These are phyloP conservation scores for Rhypophila decipiens DNA, from an alignment of 495 filamentous ascomycete genomes.

Conservation along the genomic window DNA sequence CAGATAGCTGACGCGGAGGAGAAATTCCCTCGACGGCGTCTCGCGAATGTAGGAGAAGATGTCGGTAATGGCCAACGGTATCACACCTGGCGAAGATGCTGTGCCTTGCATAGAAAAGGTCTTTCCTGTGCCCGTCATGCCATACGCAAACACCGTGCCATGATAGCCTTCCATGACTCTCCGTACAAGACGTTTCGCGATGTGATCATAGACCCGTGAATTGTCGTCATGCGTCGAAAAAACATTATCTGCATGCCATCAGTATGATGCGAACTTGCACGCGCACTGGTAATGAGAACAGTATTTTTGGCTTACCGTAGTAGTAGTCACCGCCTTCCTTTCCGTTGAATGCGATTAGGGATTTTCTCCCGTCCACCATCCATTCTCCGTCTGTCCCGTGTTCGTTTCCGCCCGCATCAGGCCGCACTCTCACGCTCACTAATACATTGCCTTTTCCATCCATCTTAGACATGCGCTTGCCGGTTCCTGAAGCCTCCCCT, in stretches of 20 bases:
- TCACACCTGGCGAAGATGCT: constrained; percentile 92
- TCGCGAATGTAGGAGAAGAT: constrained; percentile 99
- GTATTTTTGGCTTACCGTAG: constrained; percentile 69
- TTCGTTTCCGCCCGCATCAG: constrained; percentile 61
- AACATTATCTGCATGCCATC: constrained; percentile 68
- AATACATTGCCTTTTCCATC: constrained; percentile 92
- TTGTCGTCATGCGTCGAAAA: constrained; percentile 91
- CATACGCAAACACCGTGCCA: constrained; percentile 96
- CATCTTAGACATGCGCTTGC: constrained; percentile 39
- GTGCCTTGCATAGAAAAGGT: constrained; percentile 99
- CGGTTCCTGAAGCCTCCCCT: constrained; percentile 26
- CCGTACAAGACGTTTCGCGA: constrained; percentile 87
- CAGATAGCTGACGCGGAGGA: constrained; percentile 93
- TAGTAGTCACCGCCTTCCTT: constrained; percentile 88
- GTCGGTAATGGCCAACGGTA: constrained; percentile 93
- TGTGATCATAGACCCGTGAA: constrained; percentile 85
- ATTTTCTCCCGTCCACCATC: constrained; percentile 80
- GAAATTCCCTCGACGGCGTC: constrained; percentile 88
- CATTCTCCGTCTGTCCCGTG: constrained; percentile 72
- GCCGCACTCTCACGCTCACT: constrained; percentile 89
- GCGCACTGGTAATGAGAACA: too few species aligned
- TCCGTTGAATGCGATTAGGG: constrained; percentile 75
- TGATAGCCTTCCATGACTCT: constrained; percentile 99
- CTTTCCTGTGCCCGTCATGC: constrained; percentile 98
- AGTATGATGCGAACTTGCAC: constrained; percentile 13